Conservation (phyloP, 2,329 filamentous ascomycete genomes). For the Nemania serpens region DNA sequence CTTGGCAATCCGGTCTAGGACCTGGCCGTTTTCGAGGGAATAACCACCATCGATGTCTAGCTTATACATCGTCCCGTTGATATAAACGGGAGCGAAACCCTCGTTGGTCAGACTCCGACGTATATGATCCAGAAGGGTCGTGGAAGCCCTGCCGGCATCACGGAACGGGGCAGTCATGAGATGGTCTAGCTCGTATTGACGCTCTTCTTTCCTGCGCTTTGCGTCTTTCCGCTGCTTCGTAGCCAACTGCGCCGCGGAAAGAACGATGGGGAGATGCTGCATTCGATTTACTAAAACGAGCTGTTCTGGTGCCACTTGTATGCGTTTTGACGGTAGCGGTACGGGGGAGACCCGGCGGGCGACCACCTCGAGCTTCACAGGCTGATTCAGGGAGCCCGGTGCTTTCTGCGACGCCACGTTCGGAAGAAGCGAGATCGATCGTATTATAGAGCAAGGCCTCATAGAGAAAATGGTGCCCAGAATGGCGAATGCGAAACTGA, state of each 20-base stretch:
- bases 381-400: not conserved
- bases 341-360: slow-evolving; percentile 51
- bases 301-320: slow-evolving; percentile 46
- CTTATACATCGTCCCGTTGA: slow-evolving; percentile 58
- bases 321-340: slow-evolving; percentile 51
- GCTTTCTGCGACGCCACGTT: not conserved
- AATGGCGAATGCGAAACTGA: slow-evolving; percentile 63
- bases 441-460: slow-evolving; percentile 62
- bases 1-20: slow-evolving; percentile 59
- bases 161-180: slow-evolving; percentile 63
- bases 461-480: slow-evolving; percentile 65
- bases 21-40: slow-evolving; percentile 62
- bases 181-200: slow-evolving; percentile 59
- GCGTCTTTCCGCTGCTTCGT: slow-evolving; percentile 44
- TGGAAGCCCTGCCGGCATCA: slow-evolving; percentile 49
- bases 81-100: slow-evolving; percentile 57
- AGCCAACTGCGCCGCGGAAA: slow-evolving; percentile 37
- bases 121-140: slow-evolving; percentile 50
- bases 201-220: slow-evolving; percentile 44
- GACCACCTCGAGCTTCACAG: slow-evolving; percentile 58
- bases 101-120: slow-evolving; percentile 59
- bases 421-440: slow-evolving; percentile 59
- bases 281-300: slow-evolving; percentile 47
- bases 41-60: slow-evolving; percentile 62
- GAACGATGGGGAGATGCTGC: slow-evolving; percentile 29